These are phyloP conservation scores for Lumnitzera littorea DNA, from an alignment of 345 rosid species.

Conservation along the genomic window DNA sequence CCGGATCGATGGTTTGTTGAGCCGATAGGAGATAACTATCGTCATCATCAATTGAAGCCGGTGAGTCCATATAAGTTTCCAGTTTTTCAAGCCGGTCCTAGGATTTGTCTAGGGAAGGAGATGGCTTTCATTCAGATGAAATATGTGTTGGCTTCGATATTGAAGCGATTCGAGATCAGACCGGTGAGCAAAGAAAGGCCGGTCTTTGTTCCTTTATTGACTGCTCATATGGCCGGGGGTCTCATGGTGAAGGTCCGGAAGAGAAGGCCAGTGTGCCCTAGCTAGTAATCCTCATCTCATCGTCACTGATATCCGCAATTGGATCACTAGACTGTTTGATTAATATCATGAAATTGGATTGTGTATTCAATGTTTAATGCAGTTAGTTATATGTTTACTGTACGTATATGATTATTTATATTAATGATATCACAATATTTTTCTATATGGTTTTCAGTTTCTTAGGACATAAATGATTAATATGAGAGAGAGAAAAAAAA, in stretches of 20 bases:
- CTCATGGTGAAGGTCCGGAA: constrained; percentile 35
- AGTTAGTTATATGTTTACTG: no score
- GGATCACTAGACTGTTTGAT: no score
- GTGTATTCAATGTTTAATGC: no score
- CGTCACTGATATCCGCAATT: no score
- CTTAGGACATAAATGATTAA: no score
- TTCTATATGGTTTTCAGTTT: no score
- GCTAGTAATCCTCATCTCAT: no score
- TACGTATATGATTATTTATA: no score
- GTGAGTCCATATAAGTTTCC: constrained; percentile 50
- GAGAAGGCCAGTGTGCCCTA: constrained; percentile 12
- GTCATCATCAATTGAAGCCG: constrained; percentile 12
- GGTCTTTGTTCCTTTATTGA: constrained; percentile 50
- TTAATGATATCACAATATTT: no score
- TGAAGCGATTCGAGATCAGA: constrained; percentile 32
- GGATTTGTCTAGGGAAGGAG: constrained; percentile 67
- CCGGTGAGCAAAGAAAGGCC: constrained; percentile 26
- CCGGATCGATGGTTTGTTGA: constrained; percentile 55
- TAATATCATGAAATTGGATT: no score
- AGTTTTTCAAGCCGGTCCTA: constrained; percentile 75
- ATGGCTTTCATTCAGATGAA: constrained; percentile 77
- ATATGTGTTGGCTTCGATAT: constrained; percentile 46
- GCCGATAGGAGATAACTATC: constrained; percentile 1
- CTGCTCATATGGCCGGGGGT: constrained; percentile 75
- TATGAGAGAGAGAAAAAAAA: no score